These are phyloP conservation scores for Sugiyamaella xylanicola DNA, from an alignment of 1,139 yeast species.

Conservation along the genomic window DNA sequence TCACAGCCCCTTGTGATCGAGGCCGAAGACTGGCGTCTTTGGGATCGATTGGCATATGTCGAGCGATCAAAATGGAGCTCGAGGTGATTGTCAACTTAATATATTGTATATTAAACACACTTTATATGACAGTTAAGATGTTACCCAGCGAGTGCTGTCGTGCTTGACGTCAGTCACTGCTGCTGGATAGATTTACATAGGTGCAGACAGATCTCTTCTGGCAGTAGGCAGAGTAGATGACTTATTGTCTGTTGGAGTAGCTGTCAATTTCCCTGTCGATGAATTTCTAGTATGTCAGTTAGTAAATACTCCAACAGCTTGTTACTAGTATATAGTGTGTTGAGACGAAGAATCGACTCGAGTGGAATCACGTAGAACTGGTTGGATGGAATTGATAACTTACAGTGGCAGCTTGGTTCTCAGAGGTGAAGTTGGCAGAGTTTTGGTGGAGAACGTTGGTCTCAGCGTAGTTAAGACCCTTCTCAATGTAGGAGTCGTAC, in stretches of 20 bases:
- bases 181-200: not conserved
- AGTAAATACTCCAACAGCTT: too few relatives aligned
- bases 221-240: not conserved
- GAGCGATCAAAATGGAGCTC: not conserved
- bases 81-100: not conserved
- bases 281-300: constrained; percentile 24
- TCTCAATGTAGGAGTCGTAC: constrained; percentile 35
- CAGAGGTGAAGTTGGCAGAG: constrained; percentile 28
- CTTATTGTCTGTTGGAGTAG: constrained; percentile 12
- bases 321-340: too few relatives aligned
- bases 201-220: not conserved
- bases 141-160: too few relatives aligned
- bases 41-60: too few relatives aligned
- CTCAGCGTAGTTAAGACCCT: constrained; percentile 37
- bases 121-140: not conserved
- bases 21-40: too few relatives aligned
- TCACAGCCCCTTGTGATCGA: too few relatives aligned
- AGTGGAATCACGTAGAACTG: too few relatives aligned
- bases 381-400: too few relatives aligned
- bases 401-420: constrained; percentile 32
- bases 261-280: constrained; percentile 32
- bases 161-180: too few relatives aligned
- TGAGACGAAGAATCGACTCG: too few relatives aligned
- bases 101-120: not conserved
- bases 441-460: constrained; percentile 33